Base-by-base conservation (phyloP, 106 monocot species). In the Dactylorhiza incarnata region DNA sequence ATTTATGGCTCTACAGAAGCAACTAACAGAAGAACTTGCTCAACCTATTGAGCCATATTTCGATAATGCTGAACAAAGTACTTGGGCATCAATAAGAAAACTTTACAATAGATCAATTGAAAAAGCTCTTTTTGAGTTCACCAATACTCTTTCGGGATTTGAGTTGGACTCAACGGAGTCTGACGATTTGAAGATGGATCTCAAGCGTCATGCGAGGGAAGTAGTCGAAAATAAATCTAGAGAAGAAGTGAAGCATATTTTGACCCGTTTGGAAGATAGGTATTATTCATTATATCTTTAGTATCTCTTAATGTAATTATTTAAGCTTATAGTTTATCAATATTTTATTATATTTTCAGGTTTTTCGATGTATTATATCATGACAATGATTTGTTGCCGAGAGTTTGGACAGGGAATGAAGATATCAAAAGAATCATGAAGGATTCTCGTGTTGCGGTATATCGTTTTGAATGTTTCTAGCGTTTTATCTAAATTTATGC, bases 201-300 rank as follows among this genome's bases (percentile, higher is more conserved):
- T 93, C 48, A 80, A 81, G 78, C 76, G 82, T 4, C 78, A 75
- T 76, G 89, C 89, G 22, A 83, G 81, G 75, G 77, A 59, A 56
- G 75, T 93, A 49, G 77, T 93, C 24, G 83, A 86, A 78, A 84
- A 78, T 49, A 93, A 84, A 71, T 85, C 93, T 15, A 87, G 84
- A 81, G 93, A 93, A 77, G 93, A 89, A 81, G 82, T 84, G 45
- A 89, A 80, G 61, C n/a, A n/a, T n/a, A 79, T 80, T 80, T 75
- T 90, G 84, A 89, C 87, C 11, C 80, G 51, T 48, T 90, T 90
- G 89, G 88, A 93, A 76, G 93, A 93, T 52, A 85, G 89, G 37
- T 37, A 37, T 37, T 37, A 37, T 37, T 37, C 37, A 37, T 37
- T 37, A 37, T 3, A 37, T 37, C 37, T 37, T 37, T 0, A 37